phyloP scores from a whole-genome alignment of 768 basidiomycete genomes.

The Leccinum disarticulatum region DNA sequence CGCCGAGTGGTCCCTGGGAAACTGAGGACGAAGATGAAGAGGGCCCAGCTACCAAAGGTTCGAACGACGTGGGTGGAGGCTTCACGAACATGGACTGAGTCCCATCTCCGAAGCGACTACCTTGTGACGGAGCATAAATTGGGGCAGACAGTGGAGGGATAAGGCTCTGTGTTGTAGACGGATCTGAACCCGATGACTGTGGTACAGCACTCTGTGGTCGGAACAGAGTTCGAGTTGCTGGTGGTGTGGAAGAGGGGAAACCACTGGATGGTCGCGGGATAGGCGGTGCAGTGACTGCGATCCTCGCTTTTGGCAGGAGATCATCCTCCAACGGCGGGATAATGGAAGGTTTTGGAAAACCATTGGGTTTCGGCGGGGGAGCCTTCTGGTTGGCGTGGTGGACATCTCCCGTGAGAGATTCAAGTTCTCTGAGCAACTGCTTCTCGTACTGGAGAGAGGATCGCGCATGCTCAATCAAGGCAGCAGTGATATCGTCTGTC shows the following conservation, averaged over 20 bases:
- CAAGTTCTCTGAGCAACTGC: constrained; percentile 84
- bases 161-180: constrained; percentile 38
- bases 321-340: constrained; percentile 67
- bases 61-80: constrained; percentile 39
- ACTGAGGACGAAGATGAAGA: constrained; percentile 36
- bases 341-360: constrained; percentile 58
- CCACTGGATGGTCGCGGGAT: constrained; percentile 20
- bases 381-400: constrained; percentile 63
- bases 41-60: constrained; percentile 35
- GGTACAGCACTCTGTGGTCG: constrained; percentile 37
- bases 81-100: constrained; percentile 81
- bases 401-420: constrained; percentile 78
- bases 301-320: constrained; percentile 30
- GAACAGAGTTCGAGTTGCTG: constrained; percentile 23
- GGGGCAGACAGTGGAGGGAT: constrained; percentile 29
- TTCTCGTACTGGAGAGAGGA: constrained; percentile 91
- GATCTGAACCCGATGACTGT: constrained; percentile 55
- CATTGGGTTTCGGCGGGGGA: constrained; percentile 45
- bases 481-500: constrained; percentile 87
- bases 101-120: constrained; percentile 69
- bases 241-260: constrained; percentile 19
- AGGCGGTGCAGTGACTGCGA: constrained; percentile 22
- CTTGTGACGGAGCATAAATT: constrained; percentile 51
- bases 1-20: constrained; percentile 22
- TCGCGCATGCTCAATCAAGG: constrained; percentile 90